Percentiles rank a stretch among this genome's conserved stretches.
Conservation (phyloP, 2,329 filamentous ascomycete species). For the Aspergillus sp. region DNA sequence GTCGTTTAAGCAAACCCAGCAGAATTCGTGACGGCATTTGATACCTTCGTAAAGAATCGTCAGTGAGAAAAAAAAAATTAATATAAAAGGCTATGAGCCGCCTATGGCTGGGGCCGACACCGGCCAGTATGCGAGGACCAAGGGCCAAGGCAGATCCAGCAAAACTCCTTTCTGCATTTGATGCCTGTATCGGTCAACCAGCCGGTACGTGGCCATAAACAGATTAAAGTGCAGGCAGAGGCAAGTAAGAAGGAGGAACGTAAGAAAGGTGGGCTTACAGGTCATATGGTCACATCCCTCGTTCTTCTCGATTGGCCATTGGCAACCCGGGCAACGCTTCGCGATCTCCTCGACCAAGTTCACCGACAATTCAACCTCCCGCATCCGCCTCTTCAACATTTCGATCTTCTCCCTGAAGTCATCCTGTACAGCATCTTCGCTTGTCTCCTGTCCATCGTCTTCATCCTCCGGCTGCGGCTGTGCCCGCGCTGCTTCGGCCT, state of each 20-base stretch:
- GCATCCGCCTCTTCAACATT: constrained; percentile 1
- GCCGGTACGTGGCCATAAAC: neutral
- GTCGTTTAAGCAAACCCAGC: constrained; percentile 8
- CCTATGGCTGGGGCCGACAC: neutral
- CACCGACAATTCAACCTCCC: constrained; percentile 5
- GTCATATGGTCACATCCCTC: constrained; percentile 14
- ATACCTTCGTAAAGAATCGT: constrained; percentile 6
- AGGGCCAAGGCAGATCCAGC: constrained; percentile 6
- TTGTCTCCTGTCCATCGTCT: neutral
- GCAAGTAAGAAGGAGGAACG: neutral
- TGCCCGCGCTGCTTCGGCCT: neutral
- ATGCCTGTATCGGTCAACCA: constrained; percentile 10
- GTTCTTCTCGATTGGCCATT: constrained; percentile 15
- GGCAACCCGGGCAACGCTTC: constrained; percentile 9
- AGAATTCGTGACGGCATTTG: constrained; percentile 11
- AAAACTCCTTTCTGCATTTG: constrained; percentile 13
- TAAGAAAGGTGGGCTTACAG: constrained; percentile 1
- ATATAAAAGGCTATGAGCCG: neutral
- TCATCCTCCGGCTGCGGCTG: neutral
- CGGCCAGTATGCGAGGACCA: constrained; percentile 9
- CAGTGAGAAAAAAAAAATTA: neutral
- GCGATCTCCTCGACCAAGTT: constrained; percentile 4
- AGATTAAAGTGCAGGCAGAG: neutral
- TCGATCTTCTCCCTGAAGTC: constrained; percentile 8
- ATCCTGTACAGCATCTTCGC: neutral